These are phyloP conservation scores for Nelumbo lutea DNA, from an alignment of 164 flowering plant genomes.

Conservation along the genomic window DNA sequence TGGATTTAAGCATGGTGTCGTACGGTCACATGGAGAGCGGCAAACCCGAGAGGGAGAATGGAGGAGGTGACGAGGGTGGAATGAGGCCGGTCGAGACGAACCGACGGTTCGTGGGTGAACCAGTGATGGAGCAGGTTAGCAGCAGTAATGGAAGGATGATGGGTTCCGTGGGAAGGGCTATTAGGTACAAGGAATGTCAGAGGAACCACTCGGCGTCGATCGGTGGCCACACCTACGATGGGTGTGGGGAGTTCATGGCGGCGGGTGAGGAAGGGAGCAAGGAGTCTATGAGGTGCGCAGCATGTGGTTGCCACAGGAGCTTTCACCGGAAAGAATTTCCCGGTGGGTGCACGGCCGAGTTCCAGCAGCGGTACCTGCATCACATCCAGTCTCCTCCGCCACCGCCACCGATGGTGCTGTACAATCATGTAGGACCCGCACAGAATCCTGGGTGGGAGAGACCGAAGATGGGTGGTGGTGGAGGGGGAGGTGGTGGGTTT, in stretches of 20 bases:
- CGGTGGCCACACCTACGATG: constrained; percentile 28
- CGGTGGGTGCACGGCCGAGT: not conserved
- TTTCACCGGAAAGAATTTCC: constrained; percentile 4
- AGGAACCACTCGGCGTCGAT: constrained; percentile 31
- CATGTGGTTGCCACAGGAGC: constrained; percentile 30
- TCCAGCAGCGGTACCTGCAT: not conserved
- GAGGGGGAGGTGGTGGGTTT: not conserved
- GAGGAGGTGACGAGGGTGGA: constrained; percentile 2
- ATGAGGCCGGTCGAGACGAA: not conserved
- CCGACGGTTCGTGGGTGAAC: not conserved
- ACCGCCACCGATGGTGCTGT: not conserved
- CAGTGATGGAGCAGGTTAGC: not conserved
- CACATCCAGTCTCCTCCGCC: not conserved
- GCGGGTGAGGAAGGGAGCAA: constrained; percentile 16
- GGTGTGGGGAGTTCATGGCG: constrained; percentile 33
- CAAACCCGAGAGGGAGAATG: constrained; percentile 8
- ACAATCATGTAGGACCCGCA: not conserved
- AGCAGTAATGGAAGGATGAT: too few species aligned
- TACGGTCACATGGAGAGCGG: constrained; percentile 1
- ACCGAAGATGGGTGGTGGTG: too few species aligned
- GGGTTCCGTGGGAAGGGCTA: not conserved
- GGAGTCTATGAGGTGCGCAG: constrained; percentile 18
- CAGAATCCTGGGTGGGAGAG: not conserved
- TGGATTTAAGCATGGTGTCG: constrained; percentile 23
- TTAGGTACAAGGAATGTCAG: constrained; percentile 26